Evolutionary conservation across 768 basidiomycete species (phyloP).

Genomic region (Lactarius indigo): DNA sequence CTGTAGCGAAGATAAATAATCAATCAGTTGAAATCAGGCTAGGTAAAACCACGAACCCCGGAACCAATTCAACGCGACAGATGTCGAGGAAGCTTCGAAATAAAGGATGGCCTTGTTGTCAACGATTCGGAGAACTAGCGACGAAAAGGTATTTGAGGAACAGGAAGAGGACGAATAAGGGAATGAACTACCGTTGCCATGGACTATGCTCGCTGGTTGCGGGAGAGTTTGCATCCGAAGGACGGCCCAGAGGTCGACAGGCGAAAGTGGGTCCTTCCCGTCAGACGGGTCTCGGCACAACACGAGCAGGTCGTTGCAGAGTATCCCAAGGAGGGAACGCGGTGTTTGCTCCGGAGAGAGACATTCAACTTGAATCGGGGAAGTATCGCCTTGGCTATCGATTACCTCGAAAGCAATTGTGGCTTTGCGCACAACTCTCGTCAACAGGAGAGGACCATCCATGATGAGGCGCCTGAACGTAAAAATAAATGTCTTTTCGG

Average conservation of each 20-base stretch:
- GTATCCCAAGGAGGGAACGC: conserved; percentile 70
- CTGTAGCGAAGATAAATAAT: conserved; percentile 36
- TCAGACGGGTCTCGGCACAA: conserved; percentile 84
- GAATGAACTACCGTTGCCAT: conserved; percentile 65
- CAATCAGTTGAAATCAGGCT: conserved; percentile 6
- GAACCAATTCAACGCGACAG: conserved; percentile 87
- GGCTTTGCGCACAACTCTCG: conserved; percentile 87
- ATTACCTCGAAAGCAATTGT: conserved; percentile 77
- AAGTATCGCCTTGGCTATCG: conserved; percentile 71
- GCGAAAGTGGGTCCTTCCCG: conserved; percentile 67
- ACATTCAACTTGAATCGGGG: conserved; percentile 86
- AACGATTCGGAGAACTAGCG: conserved; percentile 74
- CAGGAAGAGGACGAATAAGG: neutral
- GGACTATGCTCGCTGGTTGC: conserved; percentile 86
- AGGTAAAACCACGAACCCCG: conserved; percentile 51
- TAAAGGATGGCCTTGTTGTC: conserved; percentile 92
- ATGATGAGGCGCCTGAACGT: conserved; percentile 77
- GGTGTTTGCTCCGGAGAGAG: conserved; percentile 84
- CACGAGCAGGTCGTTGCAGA: conserved; percentile 93
- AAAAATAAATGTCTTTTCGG: neutral
- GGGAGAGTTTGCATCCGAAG: conserved; percentile 91
- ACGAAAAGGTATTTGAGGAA: conserved; percentile 8
- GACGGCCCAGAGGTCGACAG: conserved; percentile 95
- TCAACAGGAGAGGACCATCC: conserved; percentile 82
- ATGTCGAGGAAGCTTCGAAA: conserved; percentile 80